These are phyloP conservation scores for Blumeria graminis DNA, from an alignment of 2,329 filamentous ascomycete genomes.

Conservation along the genomic window DNA sequence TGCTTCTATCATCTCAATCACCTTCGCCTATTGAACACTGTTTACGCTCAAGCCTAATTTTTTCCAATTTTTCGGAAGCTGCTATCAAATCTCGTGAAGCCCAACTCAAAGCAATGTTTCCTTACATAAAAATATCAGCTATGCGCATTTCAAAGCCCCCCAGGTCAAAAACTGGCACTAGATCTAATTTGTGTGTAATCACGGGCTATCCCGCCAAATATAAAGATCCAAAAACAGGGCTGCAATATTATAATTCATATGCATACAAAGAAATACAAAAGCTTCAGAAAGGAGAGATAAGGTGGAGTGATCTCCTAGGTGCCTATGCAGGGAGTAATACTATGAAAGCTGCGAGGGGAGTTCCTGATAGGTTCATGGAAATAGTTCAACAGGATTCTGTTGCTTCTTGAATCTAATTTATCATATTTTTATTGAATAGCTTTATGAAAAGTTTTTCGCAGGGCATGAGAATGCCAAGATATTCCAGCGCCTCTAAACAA, in stretches of 20 bases:
- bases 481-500: too few species aligned
- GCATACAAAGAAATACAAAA: constrained; percentile 67
- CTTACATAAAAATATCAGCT: constrained; percentile 6
- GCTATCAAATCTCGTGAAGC: constrained; percentile 25
- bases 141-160: background rate
- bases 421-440: too few species aligned
- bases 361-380: constrained; percentile 47
- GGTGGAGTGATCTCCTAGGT: constrained; percentile 60
- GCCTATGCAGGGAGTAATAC: constrained; percentile 54
- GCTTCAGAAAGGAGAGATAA: constrained; percentile 47
- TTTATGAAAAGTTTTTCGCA: too few species aligned
- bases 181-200: constrained; percentile 43
- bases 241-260: constrained; percentile 55
- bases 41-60: constrained; percentile 30
- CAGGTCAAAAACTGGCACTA: background rate
- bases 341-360: constrained; percentile 40
- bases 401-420: too few species aligned
- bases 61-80: constrained; percentile 29
- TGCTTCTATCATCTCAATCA: constrained; percentile 5
- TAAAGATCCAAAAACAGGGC: constrained; percentile 59
- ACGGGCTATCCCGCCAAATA: constrained; percentile 64
- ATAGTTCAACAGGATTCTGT: background rate
- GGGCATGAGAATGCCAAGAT: too few species aligned
- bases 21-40: constrained; percentile 22
- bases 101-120: constrained; percentile 31